Conservation (phyloP, 2,329 filamentous ascomycete genomes). For the Monosporascus ibericus region DNA sequence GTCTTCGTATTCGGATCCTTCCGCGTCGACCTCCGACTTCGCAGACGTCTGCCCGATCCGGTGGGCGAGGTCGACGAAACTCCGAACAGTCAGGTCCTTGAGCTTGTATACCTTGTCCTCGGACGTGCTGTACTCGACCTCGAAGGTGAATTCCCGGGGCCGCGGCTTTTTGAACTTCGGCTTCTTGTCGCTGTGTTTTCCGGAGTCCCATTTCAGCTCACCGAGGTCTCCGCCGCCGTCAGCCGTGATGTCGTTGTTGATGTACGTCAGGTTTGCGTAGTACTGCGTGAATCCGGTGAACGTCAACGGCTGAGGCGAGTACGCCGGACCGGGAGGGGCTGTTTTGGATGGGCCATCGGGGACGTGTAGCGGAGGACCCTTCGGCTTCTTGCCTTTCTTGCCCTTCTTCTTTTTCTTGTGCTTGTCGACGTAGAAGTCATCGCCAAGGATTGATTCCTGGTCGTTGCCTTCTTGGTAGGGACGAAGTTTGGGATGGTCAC, state of each 20-base stretch:
- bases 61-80: slow-evolving; percentile 71
- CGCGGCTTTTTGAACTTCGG: slow-evolving; percentile 47
- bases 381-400: slow-evolving; percentile 42
- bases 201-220: slow-evolving; percentile 52
- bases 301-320: slow-evolving; percentile 77
- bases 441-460: slow-evolving; percentile 17
- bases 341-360: slow-evolving; percentile 69
- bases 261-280: slow-evolving; percentile 84
- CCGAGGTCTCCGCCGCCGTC: slow-evolving; percentile 20
- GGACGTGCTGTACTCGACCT: slow-evolving; percentile 82
- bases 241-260: slow-evolving; percentile 65
- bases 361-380: slow-evolving; percentile 55
- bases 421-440: slow-evolving; percentile 24
- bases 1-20: slow-evolving; percentile 22
- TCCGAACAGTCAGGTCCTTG: slow-evolving; percentile 77
- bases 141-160: slow-evolving; percentile 62
- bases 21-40: slow-evolving; percentile 14
- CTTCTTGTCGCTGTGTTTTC: slow-evolving; percentile 56
- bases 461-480: slow-evolving; percentile 5
- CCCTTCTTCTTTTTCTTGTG: slow-evolving; percentile 41
- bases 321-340: slow-evolving; percentile 77
- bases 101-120: slow-evolving; percentile 70
- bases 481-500: background rate
- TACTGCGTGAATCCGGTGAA: slow-evolving; percentile 82
- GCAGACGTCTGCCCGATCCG: slow-evolving; percentile 57